Base-by-base conservation (phyloP, 139 green algal genomes). In the Parachlorella kessleri region DNA sequence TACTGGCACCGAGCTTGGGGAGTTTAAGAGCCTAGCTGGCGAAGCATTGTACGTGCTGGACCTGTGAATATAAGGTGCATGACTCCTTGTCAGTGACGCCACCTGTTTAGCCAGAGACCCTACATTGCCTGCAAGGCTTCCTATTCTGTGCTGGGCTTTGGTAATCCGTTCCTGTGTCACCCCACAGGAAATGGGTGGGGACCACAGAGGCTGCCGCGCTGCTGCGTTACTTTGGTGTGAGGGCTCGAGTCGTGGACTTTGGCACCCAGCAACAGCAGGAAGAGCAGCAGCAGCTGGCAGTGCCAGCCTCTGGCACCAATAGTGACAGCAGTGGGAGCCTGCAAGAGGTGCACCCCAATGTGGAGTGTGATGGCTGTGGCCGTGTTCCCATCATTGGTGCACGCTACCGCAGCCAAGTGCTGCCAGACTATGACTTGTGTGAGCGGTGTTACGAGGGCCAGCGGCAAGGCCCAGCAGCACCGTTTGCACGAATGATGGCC, bases 241-340 rank as follows among this genome's bases (percentile, higher is more conserved):
- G 70, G 1, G 89, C 92, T 24, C 81, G 86, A 14, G 88, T 98
- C 10, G 83, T 96, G 3, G 91, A 98, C 77, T 98, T 98, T 83
- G 80, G 80, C 0, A 36, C 32, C 42, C 21, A 2, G 26, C 39
- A 38, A 23, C 41, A 67, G 65, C 65, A 68, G 40, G 40, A 76
- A 32, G 7, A 9, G 72, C 55, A 55, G 72, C 72, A 40, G 42
- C 2, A 37, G 38, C 4, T 26, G 70, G n/a, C 6, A 32, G 26
- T 42, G 66, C 63, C 59, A 33, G 24, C n/a, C n/a, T n/a, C n/a
- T n/a, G 48, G 55, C 78, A 14, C 39, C 39, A 59, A 2, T 32
- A 8, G 21, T 59, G 48, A 55, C 53, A 40, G 72, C 71, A 40
- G 6, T 55, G 30, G 59, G 54, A 59, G 35, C 36, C n/a, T n/a